Conservation (phyloP, 2,329 filamentous ascomycete genomes). For the Botrytis elliptica region DNA sequence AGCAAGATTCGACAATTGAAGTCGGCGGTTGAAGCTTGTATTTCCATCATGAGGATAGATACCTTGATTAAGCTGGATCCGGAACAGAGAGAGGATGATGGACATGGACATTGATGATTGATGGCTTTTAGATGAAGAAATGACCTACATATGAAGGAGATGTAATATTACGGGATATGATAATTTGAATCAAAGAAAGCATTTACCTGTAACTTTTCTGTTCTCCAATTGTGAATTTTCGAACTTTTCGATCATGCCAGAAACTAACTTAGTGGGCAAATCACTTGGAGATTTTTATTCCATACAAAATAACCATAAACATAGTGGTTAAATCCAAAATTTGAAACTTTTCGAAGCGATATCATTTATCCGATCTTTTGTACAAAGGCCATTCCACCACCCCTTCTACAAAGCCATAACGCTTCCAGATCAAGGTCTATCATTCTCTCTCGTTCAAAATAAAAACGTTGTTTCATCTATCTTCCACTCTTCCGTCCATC, state of each 20-base stretch:
- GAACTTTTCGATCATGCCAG: too few relatives aligned
- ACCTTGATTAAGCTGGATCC: constrained; percentile 98
- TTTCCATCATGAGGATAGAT: constrained; percentile 99
- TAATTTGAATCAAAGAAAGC: constrained; percentile 19
- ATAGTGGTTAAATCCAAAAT: background rate
- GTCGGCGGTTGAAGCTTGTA: constrained; percentile 96
- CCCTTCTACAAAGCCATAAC: constrained; percentile 40
- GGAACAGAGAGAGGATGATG: constrained; percentile 79
- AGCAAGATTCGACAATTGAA: constrained; percentile 98
- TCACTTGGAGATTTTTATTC: background rate
- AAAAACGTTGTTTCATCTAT: constrained; percentile 10
- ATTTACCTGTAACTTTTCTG: constrained; percentile 14
- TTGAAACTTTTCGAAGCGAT: constrained; percentile 18
- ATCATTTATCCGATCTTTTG: constrained; percentile 23
- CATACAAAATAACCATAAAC: background rate
- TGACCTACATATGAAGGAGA: constrained; percentile 19
- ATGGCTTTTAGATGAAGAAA: constrained; percentile 22
- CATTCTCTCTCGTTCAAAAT: constrained; percentile 40
- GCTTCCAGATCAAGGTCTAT: constrained; percentile 44
- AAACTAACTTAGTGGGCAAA: background rate
- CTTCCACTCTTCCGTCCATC: constrained; percentile 11
- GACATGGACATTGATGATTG: constrained; percentile 72
- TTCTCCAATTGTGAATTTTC: background rate
- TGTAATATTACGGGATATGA: constrained; percentile 22
- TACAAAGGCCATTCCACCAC: constrained; percentile 33